Evolutionary conservation across 345 rosid genomes (phyloP), one percentile per base, ranked within the genome.

Genomic region (Salix koriyanagi): DNA sequence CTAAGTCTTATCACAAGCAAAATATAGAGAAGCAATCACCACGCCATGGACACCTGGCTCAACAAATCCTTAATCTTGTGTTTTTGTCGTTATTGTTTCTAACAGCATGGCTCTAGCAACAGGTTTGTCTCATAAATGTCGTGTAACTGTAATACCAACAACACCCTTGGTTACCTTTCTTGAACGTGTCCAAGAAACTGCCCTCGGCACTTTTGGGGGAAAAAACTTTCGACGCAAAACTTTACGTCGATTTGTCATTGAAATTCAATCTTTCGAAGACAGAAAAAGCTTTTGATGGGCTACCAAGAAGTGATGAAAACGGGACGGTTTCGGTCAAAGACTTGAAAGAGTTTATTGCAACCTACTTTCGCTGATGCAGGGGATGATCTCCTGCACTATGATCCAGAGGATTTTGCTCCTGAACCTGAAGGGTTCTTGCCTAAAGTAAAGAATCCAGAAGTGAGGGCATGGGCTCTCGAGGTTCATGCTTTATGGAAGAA

Each of bases 401-500:
- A 81, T 3, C 98, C 95, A 16, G 77, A 69, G 39, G 98, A 94
- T 85, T 94, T 87, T 80, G 86, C 79, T 58, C 46, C 86, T 7
- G 89, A 90, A 85, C 97, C 96, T 0, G 80, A 79, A 0, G 88
- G 88, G 11, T 96, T 96, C 77, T 81, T 96, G 88, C 86, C 87
- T 7, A 82, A 84, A 74, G 98, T 96, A 75, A 84, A 88, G 91
- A 88, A 88, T 76, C 60, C 79, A 2, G 65, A 72, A 73, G 93
- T 92, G 72, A 88, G 94, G 75, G 84, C 76, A 4, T 94, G 99
- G 99, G 98, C 98, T 5, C 75, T 90, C 58, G 86, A 88, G 80
- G 87, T 96, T n/a, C 97, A 96, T 85, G 70, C 85, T 5, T 83
- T 94, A 26, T 96, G 99, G 99, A 91, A 80, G 79, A 89, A 82